Conservation (phyloP, 805 yeast species). For the Kluyveromyces lactis region DNA sequence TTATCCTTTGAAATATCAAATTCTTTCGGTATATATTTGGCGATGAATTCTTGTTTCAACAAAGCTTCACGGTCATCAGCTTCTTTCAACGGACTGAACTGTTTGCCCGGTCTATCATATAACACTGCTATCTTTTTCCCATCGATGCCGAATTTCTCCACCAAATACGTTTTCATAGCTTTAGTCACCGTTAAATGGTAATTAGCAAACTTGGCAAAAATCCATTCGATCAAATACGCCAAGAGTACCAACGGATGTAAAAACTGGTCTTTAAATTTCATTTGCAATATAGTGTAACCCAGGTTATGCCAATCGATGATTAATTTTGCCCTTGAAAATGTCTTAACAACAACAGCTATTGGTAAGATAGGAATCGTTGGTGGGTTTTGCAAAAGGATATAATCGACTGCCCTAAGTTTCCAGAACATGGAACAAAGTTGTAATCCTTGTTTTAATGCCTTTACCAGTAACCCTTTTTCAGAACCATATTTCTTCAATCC, state of each 20-base stretch:
- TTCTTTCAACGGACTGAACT: slow-evolving; percentile 45
- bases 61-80: slow-evolving; percentile 15
- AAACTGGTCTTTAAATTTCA: slow-evolving; percentile 43
- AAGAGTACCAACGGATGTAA: slow-evolving; percentile 55
- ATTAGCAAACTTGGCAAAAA: slow-evolving; percentile 55
- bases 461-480: slow-evolving; percentile 2
- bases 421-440: slow-evolving; percentile 44
- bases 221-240: slow-evolving; percentile 54
- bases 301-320: slow-evolving; percentile 96
- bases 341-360: slow-evolving; percentile 47
- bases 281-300: slow-evolving; percentile 71
- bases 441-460: slow-evolving; percentile 1
- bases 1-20: slow-evolving; percentile 38
- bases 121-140: slow-evolving; percentile 48
- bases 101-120: slow-evolving; percentile 78
- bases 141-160: slow-evolving; percentile 45
- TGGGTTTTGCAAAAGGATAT: slow-evolving; percentile 78
- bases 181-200: slow-evolving; percentile 75
- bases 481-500: slow-evolving; percentile 18
- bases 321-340: slow-evolving; percentile 48
- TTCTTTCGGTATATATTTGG: slow-evolving; percentile 27
- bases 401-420: slow-evolving; percentile 52
- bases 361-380: slow-evolving; percentile 82
- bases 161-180: slow-evolving; percentile 57
- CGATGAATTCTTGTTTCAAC: slow-evolving; percentile 25